Evolutionary conservation across 2,329 filamentous ascomycete species (phyloP).

Genomic region (Aspergillus sergii): DNA sequence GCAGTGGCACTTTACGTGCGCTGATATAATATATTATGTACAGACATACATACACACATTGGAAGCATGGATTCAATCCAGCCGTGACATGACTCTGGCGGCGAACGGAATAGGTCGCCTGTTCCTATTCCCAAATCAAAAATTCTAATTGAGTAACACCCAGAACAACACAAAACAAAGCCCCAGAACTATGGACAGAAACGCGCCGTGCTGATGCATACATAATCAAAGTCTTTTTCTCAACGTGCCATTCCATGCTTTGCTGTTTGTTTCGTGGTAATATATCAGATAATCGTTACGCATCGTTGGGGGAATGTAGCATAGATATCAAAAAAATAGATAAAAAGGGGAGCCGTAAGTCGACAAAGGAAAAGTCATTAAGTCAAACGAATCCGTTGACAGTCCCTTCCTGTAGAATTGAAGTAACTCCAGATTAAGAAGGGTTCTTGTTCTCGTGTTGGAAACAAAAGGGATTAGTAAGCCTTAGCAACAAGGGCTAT

Average conservation of each 20-base stretch:
- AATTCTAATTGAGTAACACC: slow-evolving; percentile 14
- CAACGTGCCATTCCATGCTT: slow-evolving; percentile 14
- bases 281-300: slow-evolving; percentile 19
- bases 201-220: slow-evolving; percentile 23
- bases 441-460: neutral
- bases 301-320: slow-evolving; percentile 9
- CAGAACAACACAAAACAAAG: slow-evolving; percentile 6
- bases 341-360: slow-evolving; percentile 8
- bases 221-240: slow-evolving; percentile 11
- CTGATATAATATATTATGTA: slow-evolving; percentile 16
- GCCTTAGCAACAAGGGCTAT: neutral
- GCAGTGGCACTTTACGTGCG: neutral
- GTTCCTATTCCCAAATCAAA: neutral
- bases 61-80: slow-evolving; percentile 6
- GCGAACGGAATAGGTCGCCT: neutral
- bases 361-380: neutral
- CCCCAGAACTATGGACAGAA: slow-evolving; percentile 2
- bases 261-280: slow-evolving; percentile 17
- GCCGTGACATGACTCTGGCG: neutral
- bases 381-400: neutral
- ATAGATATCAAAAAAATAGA: neutral
- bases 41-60: slow-evolving; percentile 11
- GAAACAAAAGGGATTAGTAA: neutral
- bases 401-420: neutral
- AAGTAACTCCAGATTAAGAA: neutral